These are phyloP conservation scores for Sporormia fimetaria DNA, from an alignment of 495 filamentous ascomycete species.

Conservation along the genomic window DNA sequence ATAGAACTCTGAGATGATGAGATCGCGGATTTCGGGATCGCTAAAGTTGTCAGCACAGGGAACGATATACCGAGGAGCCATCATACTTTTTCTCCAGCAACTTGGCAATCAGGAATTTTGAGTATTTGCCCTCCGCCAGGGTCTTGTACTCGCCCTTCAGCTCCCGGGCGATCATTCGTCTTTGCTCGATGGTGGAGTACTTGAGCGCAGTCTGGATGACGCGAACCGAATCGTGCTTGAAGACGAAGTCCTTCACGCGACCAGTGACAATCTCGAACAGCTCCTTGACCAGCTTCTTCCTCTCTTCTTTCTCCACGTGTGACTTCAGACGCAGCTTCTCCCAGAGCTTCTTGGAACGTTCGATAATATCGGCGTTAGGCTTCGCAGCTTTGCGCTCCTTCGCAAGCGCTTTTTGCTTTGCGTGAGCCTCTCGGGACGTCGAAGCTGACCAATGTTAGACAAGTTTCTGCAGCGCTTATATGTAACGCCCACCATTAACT, in stretches of 20 bases:
- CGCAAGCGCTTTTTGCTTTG: conserved; percentile 78
- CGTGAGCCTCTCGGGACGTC: conserved; percentile 71
- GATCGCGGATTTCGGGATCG: conserved; percentile 67
- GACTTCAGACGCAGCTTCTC: conserved; percentile 85
- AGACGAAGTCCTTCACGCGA: conserved; percentile 82
- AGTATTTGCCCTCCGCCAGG: conserved; percentile 86
- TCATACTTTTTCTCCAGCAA: conserved; percentile 67
- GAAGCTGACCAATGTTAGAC: conserved; percentile 12
- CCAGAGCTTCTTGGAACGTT: conserved; percentile 93
- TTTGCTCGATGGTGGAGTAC: conserved; percentile 74
- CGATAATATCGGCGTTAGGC: conserved; percentile 78
- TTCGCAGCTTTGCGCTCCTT: conserved; percentile 86
- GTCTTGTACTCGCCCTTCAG: conserved; percentile 73
- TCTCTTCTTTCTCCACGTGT: conserved; percentile 72
- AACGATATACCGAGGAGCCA: neutral
- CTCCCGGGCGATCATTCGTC: conserved; percentile 76
- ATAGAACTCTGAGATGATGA: conserved; percentile 90
- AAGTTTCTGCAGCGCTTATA: neutral
- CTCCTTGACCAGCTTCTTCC: conserved; percentile 75
- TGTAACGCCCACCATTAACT: conserved; percentile 11
- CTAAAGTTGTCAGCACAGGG: conserved; percentile 13
- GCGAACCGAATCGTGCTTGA: conserved; percentile 95
- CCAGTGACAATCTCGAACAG: conserved; percentile 84
- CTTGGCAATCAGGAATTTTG: conserved; percentile 93
- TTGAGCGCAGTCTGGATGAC: conserved; percentile 95